These are phyloP conservation scores for Hypericum perforatum DNA, from an alignment of 345 rosid species.

Conservation along the genomic window DNA sequence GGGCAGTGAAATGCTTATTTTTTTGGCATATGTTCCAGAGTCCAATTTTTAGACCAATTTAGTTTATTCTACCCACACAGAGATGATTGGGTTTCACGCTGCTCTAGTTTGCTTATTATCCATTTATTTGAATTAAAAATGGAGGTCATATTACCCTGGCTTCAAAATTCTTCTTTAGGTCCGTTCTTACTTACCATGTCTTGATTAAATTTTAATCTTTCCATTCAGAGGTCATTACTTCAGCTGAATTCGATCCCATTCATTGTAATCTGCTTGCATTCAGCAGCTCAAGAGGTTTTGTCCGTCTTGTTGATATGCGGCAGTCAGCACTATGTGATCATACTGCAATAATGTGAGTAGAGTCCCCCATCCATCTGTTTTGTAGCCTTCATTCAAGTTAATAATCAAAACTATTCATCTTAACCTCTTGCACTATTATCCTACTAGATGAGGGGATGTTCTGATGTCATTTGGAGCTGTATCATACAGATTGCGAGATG, in stretches of 20 bases:
- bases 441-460: not conserved
- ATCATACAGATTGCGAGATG: constrained; percentile 45
- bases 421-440: not conserved
- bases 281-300: constrained; percentile 65
- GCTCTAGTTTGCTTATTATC: too few relatives aligned
- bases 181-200: not conserved
- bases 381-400: not conserved
- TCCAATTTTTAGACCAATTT: too few relatives aligned
- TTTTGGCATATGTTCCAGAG: too few relatives aligned
- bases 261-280: constrained; percentile 58
- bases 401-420: not conserved
- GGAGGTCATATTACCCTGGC: too few relatives aligned
- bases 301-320: constrained; percentile 55
- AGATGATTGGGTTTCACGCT: too few relatives aligned
- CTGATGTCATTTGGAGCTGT: constrained; percentile 15
- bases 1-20: too few relatives aligned
- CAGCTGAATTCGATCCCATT: constrained; percentile 59
- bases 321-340: constrained; percentile 58
- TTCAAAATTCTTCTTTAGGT: too few relatives aligned
- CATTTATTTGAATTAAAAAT: too few relatives aligned
- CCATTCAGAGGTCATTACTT: constrained; percentile 56
- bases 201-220: constrained; percentile 12
- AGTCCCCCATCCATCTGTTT: constrained; percentile 5
- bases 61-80: too few relatives aligned
- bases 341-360: constrained; percentile 42